phyloP scores from a whole-genome alignment of 179 eudicot species.

The Beta corolliflora region DNA sequence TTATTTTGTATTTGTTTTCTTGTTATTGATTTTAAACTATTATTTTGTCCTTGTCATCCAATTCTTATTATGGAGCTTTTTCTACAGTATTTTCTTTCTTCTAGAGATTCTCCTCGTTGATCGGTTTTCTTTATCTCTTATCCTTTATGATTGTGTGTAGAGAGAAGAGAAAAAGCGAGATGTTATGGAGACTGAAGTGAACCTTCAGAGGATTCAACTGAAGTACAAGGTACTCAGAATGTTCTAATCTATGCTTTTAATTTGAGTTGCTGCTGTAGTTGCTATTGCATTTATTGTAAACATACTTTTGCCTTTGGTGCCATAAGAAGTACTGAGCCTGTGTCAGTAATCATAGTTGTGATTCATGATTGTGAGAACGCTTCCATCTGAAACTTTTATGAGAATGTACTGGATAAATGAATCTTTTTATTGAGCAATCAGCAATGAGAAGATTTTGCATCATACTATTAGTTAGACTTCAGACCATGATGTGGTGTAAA shows the following conservation, averaged over 20 bases:
- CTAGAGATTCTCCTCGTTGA: neutral
- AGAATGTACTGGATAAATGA: neutral
- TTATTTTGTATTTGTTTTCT: neutral
- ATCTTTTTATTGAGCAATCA: neutral
- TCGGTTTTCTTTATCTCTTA: neutral
- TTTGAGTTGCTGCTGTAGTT: conserved; percentile 7
- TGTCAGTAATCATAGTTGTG: neutral
- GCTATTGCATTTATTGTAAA: neutral
- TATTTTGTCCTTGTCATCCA: neutral
- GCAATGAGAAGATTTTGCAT: neutral
- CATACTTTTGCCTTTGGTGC: neutral
- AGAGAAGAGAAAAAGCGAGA: conserved; percentile 98
- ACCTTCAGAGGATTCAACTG: conserved; percentile 88
- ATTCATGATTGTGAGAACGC: neutral
- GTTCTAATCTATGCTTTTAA: neutral
- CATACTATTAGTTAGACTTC: neutral
- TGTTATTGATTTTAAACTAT: neutral
- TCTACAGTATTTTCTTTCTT: neutral
- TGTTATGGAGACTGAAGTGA: conserved; percentile 84
- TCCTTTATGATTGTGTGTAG: conserved; percentile 42
- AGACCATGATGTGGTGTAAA: neutral
- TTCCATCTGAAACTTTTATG: neutral
- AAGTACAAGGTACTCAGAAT: conserved; percentile 71
- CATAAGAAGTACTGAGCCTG: neutral
- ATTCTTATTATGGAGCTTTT: neutral